Evolutionary conservation across 129 eudicot species (phyloP).

Genomic region (Daucus carota): DH1_v3.0 NC_030387.2:12437001-12437500

Average conservation of each 20-base stretch:
- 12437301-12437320: background rate
- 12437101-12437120: constrained; percentile 70
- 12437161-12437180: constrained; percentile 54
- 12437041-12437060: background rate
- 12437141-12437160: constrained; percentile 88
- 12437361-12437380: background rate
- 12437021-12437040: background rate
- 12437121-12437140: constrained; percentile 74
- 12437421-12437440: background rate
- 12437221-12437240: too few species aligned
- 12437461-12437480: background rate
- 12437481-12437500: background rate
- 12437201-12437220: background rate
- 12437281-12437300: background rate
- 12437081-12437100: constrained; percentile 10
- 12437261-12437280: background rate
- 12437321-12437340: background rate
- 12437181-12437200: background rate
- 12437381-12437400: background rate
- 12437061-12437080: background rate
- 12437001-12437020: background rate
- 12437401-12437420: background rate
- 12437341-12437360: background rate
- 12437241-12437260: too few species aligned
- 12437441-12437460: background rate